Evolutionary conservation across 2,329 filamentous ascomycete species (phyloP).

Genomic region (Neoascochyta sp.): DNA sequence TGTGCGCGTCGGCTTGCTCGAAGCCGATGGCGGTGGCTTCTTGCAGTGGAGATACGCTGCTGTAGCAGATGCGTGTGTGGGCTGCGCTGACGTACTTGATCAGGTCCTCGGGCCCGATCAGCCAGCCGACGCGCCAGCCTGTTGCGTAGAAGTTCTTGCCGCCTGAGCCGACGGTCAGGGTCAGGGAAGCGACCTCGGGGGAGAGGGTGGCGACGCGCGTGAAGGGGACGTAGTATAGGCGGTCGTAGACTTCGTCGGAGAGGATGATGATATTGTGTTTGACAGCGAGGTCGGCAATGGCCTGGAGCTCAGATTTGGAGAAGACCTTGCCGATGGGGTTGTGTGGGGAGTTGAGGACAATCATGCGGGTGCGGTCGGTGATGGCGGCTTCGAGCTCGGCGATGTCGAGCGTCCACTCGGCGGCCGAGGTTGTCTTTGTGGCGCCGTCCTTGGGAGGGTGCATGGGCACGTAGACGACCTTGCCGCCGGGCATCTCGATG

Average conservation of each 20-base stretch:
- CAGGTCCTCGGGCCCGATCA: constrained; percentile 83
- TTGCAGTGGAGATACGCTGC: constrained; percentile 86
- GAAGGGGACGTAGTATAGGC: constrained; percentile 91
- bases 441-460: constrained; percentile 81
- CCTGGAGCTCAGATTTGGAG: constrained; percentile 74
- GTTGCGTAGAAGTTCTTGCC: constrained; percentile 99
- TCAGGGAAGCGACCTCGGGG: constrained; percentile 81
- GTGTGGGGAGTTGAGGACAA: constrained; percentile 84
- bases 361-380: constrained; percentile 88
- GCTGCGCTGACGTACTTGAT: constrained; percentile 90
- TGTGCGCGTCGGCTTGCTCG: constrained; percentile 76
- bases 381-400: constrained; percentile 76
- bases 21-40: constrained; percentile 93
- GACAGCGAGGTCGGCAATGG: constrained; percentile 82
- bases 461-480: constrained; percentile 91
- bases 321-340: constrained; percentile 98
- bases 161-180: constrained; percentile 89
- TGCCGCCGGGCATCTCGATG: constrained; percentile 96
- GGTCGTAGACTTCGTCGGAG: constrained; percentile 72
- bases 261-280: constrained; percentile 93
- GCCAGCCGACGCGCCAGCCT: constrained; percentile 93
- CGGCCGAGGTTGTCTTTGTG: constrained; percentile 74
- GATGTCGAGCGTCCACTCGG: constrained; percentile 85
- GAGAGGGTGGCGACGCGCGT: constrained; percentile 88
- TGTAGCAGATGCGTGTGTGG: constrained; percentile 95